Evolutionary conservation across 1,284 basidiomycete genomes (phyloP), one percentile per base, ranked within the genome.

Genomic region (Fomitiporia mediterranea): DNA sequence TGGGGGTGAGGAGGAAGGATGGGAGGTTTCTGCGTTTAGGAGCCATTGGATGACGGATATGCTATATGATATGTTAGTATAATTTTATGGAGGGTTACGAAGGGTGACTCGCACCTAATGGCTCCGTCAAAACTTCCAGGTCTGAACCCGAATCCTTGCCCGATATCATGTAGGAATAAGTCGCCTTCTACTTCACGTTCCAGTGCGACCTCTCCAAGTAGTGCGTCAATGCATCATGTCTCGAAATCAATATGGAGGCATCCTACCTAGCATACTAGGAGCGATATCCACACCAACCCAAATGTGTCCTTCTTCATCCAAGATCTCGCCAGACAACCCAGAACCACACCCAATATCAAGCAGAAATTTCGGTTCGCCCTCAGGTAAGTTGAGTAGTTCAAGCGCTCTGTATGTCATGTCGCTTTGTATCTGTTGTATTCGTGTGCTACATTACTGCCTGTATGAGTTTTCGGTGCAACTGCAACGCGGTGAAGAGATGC

Each of bases 21-120:
- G 85, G 2, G 91, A 87, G 27, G 93, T 89, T 70, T 99, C 97
- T 38, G 97, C 96, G 69, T 99, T 99, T 60, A 98, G 82, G 0
- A 99, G 80, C 97, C 97, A 99, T 74, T 99, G 97, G 2, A 99
- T 79, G 23, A 98, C 97, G 19, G 97, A 99, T 67, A 99, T 92
- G 67, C 94, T 97, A 64, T 13, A 51, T 34, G 42, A 39, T 7
- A 40, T 30, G 32, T 39, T 3, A 56, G 9, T 7, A 21, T 35
- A 35, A 27, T 34, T 39, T 28, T 11, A 40, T 21, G 30, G 7
- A 28, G 7, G n/a, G 13, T 44, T 23, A 47, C 38, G 21, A 46
- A n/a, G 38, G 37, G 25, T 28, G 42, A 17, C 9, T 46, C 76
- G 47, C 50, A 91, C 94, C 93, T 96, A 67, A 99, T 99, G 6